Evolutionary conservation across 495 filamentous ascomycete species (phyloP).

Genomic region (Neurospora sp.): DNA sequence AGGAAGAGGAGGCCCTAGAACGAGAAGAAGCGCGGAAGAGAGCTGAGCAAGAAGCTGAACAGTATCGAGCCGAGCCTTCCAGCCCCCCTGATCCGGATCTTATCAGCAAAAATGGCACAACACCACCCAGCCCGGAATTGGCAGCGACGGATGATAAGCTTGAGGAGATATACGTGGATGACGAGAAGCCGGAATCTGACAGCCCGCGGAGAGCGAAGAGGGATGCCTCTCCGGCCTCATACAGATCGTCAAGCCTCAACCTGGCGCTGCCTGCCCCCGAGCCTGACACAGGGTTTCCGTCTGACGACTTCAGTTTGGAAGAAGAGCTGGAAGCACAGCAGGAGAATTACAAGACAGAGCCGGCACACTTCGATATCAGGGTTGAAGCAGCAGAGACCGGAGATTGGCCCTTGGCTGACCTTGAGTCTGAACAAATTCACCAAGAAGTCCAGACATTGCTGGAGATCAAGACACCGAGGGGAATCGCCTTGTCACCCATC

Average conservation of each 20-base stretch:
- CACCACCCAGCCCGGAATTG: neutral
- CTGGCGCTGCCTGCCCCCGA: neutral
- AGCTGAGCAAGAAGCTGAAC: conserved; percentile 21
- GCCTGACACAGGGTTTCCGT: neutral
- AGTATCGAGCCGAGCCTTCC: conserved; percentile 20
- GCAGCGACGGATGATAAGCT: neutral
- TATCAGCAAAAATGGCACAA: neutral
- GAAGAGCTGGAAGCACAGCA: neutral
- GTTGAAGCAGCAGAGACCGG: neutral
- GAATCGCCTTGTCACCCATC: neutral
- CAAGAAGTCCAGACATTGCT: neutral
- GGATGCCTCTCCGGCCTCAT: neutral
- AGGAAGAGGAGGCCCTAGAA: conserved; percentile 24
- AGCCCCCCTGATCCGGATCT: conserved; percentile 3
- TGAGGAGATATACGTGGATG: neutral
- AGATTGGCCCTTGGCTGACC: neutral
- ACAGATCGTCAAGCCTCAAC: neutral
- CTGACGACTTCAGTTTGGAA: neutral
- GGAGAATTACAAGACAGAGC: neutral
- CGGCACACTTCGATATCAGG: neutral
- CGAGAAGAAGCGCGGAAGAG: conserved; percentile 17
- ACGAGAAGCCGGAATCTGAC: neutral
- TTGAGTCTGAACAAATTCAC: neutral
- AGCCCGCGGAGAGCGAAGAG: neutral
- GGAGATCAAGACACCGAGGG: neutral